These are phyloP conservation scores for Vitis rupestris DNA, from an alignment of 164 flowering plant genomes.

Conservation along the genomic window DNA sequence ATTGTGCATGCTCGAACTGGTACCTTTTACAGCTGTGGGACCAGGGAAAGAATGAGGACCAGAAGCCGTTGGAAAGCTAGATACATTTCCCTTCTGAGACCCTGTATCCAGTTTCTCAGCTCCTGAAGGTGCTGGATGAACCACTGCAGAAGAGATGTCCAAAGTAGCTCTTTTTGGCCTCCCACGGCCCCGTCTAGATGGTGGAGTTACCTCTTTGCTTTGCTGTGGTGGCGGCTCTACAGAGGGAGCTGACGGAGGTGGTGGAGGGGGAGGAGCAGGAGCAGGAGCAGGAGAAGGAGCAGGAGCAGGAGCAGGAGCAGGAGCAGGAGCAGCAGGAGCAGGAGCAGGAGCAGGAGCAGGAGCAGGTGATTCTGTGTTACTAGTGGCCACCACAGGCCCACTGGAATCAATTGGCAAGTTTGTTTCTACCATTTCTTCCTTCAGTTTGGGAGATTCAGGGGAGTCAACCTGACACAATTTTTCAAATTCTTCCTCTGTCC, in stretches of 20 bases:
- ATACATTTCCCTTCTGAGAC: conserved; percentile 18
- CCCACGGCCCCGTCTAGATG: conserved; percentile 86
- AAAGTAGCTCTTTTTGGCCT: conserved; percentile 69
- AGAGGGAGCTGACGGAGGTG: conserved; percentile 10
- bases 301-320: not conserved
- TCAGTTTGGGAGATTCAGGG: conserved; percentile 58
- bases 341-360: conserved; percentile 1
- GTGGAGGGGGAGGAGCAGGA: conserved; percentile 1
- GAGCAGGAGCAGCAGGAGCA: not conserved
- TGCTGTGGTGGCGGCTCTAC: conserved; percentile 12
- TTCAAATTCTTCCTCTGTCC: conserved; percentile 99
- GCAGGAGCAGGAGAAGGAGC: not conserved
- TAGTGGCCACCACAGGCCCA: conserved; percentile 20
- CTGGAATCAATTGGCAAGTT: conserved; percentile 30
- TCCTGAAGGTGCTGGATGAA: conserved; percentile 27
- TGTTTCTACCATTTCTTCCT: conserved; percentile 40
- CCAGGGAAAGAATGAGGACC: too few species aligned
- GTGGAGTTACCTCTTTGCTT: conserved; percentile 46
- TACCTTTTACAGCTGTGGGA: too few species aligned
- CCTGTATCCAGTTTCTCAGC: conserved; percentile 28
- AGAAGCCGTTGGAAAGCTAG: not conserved
- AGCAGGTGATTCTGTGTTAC: conserved; percentile 24
- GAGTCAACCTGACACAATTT: conserved; percentile 85
- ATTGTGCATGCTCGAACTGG: too few species aligned
- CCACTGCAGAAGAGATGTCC: conserved; percentile 29